A percentile compares a stretch with the other conserved stretches of the same genome.
These are phyloP conservation scores for Metschnikowia anglica DNA, from an alignment of 805 yeast genomes.

Conservation along the genomic window DNA sequence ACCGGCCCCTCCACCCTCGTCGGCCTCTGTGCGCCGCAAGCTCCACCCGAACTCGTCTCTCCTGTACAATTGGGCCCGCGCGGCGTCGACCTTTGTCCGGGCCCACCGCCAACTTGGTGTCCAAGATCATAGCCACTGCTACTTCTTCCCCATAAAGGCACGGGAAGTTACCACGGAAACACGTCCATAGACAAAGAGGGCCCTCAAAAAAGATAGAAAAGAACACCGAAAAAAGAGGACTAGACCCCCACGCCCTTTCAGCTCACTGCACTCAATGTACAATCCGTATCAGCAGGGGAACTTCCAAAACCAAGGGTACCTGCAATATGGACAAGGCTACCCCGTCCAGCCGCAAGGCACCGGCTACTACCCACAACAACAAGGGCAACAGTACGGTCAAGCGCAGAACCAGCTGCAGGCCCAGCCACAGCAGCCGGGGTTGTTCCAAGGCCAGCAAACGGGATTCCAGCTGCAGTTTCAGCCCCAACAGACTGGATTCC, in stretches of 20 bases:
- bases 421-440: conserved; percentile 20
- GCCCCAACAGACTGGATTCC: conserved; percentile 25
- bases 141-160: neutral
- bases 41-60: too few relatives aligned
- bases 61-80: too few relatives aligned
- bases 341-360: conserved; percentile 27
- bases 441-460: conserved; percentile 22
- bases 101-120: too few relatives aligned
- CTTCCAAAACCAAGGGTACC: conserved; percentile 20
- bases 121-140: too few relatives aligned
- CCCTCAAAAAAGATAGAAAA: neutral
- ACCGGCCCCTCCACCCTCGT: too few relatives aligned
- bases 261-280: conserved; percentile 29
- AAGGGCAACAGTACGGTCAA: too few relatives aligned
- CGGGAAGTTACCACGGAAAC: neutral
- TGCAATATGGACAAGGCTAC: conserved; percentile 25
- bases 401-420: conserved; percentile 25
- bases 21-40: too few relatives aligned
- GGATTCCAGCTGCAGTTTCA: conserved; percentile 22
- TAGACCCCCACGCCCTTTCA: too few relatives aligned
- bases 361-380: conserved; percentile 22
- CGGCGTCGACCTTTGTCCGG: too few relatives aligned
- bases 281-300: conserved; percentile 36
- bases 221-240: conserved; percentile 2
- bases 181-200: neutral